Evolutionary conservation across 345 rosid genomes (phyloP).

Genomic region (Euphorbia pulcherrima): DNA sequence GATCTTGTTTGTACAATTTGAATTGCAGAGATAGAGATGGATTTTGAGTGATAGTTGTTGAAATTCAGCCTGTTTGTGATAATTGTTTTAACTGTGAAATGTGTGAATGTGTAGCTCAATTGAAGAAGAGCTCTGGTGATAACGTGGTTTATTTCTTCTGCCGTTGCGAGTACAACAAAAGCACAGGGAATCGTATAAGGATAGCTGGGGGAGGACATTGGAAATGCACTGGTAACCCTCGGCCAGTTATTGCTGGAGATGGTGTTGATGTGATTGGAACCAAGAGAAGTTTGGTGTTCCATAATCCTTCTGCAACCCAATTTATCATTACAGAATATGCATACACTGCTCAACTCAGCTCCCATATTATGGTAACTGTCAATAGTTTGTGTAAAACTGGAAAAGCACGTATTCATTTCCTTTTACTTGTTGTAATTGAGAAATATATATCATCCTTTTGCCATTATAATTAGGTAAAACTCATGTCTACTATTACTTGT

Average conservation of each 20-base stretch:
- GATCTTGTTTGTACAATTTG: not conserved
- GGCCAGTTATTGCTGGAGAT: not conserved
- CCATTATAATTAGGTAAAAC: not conserved
- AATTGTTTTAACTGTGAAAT: not conserved
- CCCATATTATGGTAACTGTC: not conserved
- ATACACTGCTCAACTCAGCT: not conserved
- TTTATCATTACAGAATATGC: not conserved
- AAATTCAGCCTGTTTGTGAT: not conserved
- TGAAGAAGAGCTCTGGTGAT: not conserved
- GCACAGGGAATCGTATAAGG: not conserved
- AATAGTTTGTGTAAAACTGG: not conserved
- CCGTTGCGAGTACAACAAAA: not conserved
- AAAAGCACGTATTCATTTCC: not conserved
- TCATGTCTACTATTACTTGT: too few species aligned
- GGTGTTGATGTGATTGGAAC: not conserved
- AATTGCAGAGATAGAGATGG: not conserved
- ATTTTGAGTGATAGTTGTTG: not conserved
- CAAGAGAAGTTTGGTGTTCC: not conserved
- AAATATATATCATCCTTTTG: not conserved
- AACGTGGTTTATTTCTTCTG: not conserved
- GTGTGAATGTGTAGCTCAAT: not conserved
- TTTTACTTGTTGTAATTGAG: not conserved
- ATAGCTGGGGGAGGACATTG: not conserved
- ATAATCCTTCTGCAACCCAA: conserved; percentile 3
- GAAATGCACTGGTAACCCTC: not conserved